Conservation (phyloP, 495 filamentous ascomycete genomes). For the Aspergillus sclerotioniger region DNA sequence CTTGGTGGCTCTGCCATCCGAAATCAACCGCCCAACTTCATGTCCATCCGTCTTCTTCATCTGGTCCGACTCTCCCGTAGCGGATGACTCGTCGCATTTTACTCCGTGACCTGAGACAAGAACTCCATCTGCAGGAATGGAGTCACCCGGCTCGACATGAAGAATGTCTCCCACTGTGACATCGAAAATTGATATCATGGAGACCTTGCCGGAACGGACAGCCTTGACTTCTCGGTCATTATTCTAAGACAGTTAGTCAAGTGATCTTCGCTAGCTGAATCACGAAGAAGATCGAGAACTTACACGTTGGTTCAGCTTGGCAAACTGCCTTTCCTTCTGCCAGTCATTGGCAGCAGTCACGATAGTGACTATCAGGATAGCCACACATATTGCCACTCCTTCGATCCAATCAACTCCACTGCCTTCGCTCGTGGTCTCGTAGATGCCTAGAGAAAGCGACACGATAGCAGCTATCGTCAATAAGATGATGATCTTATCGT, state of each 20-base stretch:
- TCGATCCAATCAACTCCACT: constrained; percentile 72
- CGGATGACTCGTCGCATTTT: constrained; percentile 69
- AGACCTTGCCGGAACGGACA: constrained; percentile 70
- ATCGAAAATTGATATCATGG: constrained; percentile 69
- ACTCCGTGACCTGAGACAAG: constrained; percentile 61
- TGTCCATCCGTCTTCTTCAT: constrained; percentile 61
- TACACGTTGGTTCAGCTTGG: constrained; percentile 68
- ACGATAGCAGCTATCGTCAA: constrained; percentile 71
- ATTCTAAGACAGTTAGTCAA: constrained; percentile 47
- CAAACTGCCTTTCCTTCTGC: constrained; percentile 78
- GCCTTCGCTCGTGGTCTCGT: constrained; percentile 52
- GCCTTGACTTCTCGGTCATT: constrained; percentile 77
- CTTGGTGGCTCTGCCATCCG: constrained; percentile 52
- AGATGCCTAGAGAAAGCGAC: constrained; percentile 70
- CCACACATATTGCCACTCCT: constrained; percentile 74
- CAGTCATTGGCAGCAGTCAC: constrained; percentile 76
- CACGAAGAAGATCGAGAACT: constrained; percentile 12
- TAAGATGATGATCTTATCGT: constrained; percentile 80
- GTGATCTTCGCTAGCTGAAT: background rate
- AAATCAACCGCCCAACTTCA: constrained; percentile 57
- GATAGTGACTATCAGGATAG: constrained; percentile 71
- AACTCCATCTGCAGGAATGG: constrained; percentile 62
- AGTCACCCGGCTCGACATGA: constrained; percentile 71
- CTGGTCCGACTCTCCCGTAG: constrained; percentile 67
- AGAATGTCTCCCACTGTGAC: constrained; percentile 71